Evolutionary conservation across 306 rosid genomes (phyloP).

Genomic region (Gynostemma pentaphyllum): DNA sequence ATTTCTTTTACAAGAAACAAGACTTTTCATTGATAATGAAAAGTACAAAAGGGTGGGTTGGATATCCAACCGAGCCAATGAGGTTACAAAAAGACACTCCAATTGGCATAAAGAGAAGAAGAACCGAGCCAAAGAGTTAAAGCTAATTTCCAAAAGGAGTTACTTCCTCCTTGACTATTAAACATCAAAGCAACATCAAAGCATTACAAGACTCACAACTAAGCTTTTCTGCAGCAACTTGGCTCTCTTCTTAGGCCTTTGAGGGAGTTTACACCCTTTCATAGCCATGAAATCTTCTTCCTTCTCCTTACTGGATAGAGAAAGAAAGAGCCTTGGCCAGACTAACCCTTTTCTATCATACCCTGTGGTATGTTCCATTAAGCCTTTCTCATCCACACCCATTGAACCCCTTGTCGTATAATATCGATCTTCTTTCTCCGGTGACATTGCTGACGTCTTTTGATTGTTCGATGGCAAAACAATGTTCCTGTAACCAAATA

Average conservation of each 20-base stretch:
- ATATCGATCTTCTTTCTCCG: conserved; percentile 48
- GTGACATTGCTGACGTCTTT: conserved; percentile 20
- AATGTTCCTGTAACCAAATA: conserved; percentile 18
- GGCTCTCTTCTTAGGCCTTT: conserved; percentile 49
- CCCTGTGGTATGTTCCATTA: conserved; percentile 23
- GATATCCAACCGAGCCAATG: no score
- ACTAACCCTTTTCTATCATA: conserved; percentile 20
- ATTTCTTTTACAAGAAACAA: not conserved
- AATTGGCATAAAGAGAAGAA: no score
- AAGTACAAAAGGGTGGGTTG: no score
- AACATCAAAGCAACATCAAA: not conserved
- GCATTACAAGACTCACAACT: conserved; percentile 23
- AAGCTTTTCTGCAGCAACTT: conserved; percentile 38
- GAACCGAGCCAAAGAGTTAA: no score
- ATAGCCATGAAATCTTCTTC: conserved; percentile 59
- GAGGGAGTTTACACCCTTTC: conserved; percentile 58
- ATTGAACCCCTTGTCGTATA: conserved; percentile 43
- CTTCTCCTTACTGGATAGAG: conserved; percentile 47
- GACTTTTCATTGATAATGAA: no score
- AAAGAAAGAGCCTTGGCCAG: conserved; percentile 45
- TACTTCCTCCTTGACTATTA: not conserved
- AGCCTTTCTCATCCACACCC: conserved; percentile 41
- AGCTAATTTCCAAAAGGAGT: no score
- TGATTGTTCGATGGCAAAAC: conserved; percentile 17
- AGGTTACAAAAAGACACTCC: no score